Conservation (phyloP, 1,139 yeast genomes). For the Schwanniomyces etchellsii region DNA sequence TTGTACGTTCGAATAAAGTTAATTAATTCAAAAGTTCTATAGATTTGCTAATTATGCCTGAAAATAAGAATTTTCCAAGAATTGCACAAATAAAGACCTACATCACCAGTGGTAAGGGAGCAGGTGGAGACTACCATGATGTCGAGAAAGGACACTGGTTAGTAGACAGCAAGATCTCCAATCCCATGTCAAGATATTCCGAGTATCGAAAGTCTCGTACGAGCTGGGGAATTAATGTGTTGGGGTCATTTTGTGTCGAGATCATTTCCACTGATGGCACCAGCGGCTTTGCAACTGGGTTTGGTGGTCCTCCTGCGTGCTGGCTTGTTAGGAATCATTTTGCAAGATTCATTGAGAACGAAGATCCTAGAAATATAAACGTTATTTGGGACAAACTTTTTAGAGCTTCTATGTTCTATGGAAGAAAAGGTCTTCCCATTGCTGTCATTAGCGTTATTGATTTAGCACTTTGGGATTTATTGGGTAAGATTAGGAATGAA, state of each 20-base stretch:
- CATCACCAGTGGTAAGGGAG: conserved; percentile 36
- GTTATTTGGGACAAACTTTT: conserved; percentile 43
- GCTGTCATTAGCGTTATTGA: too few relatives aligned
- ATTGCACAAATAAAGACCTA: conserved; percentile 37
- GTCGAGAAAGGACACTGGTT: conserved; percentile 45
- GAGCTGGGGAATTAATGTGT: conserved; percentile 45
- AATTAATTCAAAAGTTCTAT: too few relatives aligned
- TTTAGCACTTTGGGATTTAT: conserved; percentile 24
- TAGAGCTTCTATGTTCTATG: conserved; percentile 46
- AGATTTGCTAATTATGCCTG: too few relatives aligned
- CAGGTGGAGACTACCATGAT: conserved; percentile 47
- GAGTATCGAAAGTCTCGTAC: conserved; percentile 38
- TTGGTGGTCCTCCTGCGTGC: too few relatives aligned
- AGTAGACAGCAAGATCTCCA: conserved; percentile 37
- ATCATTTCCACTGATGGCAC: too few relatives aligned
- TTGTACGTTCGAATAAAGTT: too few relatives aligned
- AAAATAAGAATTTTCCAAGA: conserved; percentile 32
- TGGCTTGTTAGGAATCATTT: conserved; percentile 43
- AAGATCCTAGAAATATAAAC: conserved; percentile 41
- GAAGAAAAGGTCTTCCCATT: conserved; percentile 42
- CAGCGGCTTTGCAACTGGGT: too few relatives aligned
- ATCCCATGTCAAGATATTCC: conserved; percentile 43
- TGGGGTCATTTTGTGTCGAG: conserved; percentile 49
- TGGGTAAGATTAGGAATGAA: conserved; percentile 21
- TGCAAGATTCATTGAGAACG: conserved; percentile 36